Evolutionary conservation across 1,139 yeast genomes (phyloP).

Genomic region (Geotrichum restrictum): DNA sequence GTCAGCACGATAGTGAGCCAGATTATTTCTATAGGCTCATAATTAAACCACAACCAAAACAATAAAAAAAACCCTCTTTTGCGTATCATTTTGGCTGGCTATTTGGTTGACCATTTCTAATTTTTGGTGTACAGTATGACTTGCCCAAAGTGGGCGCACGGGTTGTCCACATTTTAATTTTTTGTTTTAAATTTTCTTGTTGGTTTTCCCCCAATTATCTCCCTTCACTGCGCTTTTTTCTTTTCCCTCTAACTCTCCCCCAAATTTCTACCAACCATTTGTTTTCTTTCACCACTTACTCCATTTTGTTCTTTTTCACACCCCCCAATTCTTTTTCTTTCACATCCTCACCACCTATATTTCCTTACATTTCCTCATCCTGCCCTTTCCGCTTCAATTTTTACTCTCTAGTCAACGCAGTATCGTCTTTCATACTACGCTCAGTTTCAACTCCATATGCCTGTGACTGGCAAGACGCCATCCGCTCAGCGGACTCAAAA

Average conservation of each 20-base stretch:
- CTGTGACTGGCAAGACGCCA: conserved; percentile 12
- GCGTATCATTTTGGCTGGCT: no score
- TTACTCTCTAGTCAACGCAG: not conserved
- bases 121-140: not conserved
- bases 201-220: not conserved
- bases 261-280: not conserved
- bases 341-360: not conserved
- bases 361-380: not conserved
- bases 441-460: not conserved
- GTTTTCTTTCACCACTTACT: not conserved
- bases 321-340: not conserved
- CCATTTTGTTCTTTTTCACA: not conserved
- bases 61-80: no score
- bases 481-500: not conserved
- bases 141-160: conserved; percentile 2
- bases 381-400: not conserved
- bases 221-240: not conserved
- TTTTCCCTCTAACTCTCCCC: not conserved
- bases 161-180: not conserved
- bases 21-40: not conserved
- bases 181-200: not conserved
- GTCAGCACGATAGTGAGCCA: not conserved
- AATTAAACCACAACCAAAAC: not conserved
- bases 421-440: not conserved
- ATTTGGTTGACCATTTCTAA: not conserved